Evolutionary conservation across 495 filamentous ascomycete species (phyloP).

Genomic region (Aspergillus incahuasiensis): DNA sequence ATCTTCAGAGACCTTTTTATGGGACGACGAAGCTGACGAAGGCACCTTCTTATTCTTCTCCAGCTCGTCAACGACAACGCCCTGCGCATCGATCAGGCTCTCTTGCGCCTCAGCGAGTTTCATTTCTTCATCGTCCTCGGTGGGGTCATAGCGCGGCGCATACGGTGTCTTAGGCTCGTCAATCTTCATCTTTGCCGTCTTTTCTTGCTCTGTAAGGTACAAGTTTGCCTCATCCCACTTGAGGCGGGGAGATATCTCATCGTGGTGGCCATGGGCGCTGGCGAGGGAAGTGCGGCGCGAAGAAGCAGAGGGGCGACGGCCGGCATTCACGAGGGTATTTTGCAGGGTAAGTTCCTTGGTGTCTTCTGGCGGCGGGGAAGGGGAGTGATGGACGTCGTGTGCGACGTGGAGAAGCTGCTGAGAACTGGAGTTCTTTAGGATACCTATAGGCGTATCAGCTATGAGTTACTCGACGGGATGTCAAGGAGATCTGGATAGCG

Average conservation of each 20-base stretch:
- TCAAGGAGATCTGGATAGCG: neutral
- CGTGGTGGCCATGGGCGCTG: conserved; percentile 34
- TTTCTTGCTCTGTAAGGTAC: conserved; percentile 93
- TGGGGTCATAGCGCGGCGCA: conserved; percentile 82
- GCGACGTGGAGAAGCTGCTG: conserved; percentile 33
- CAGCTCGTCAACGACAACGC: conserved; percentile 65
- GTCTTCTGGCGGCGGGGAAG: conserved; percentile 29
- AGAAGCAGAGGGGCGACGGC: conserved; percentile 68
- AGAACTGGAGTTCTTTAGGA: conserved; percentile 81
- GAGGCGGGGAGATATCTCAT: conserved; percentile 65
- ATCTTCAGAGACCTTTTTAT: conserved; percentile 50
- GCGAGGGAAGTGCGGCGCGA: conserved; percentile 66
- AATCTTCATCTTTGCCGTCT: conserved; percentile 96
- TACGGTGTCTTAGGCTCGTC: conserved; percentile 97
- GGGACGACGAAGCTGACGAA: conserved; percentile 2
- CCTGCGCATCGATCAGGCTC: conserved; percentile 50
- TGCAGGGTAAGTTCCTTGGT: conserved; percentile 84
- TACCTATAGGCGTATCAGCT: conserved; percentile 53
- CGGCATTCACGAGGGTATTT: conserved; percentile 93
- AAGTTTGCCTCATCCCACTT: conserved; percentile 99
- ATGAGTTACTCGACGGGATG: neutral
- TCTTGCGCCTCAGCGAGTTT: conserved; percentile 33
- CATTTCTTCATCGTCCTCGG: conserved; percentile 78
- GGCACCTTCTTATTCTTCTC: conserved; percentile 47
- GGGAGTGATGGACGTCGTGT: conserved; percentile 25